Evolutionary conservation across 805 yeast genomes (phyloP), one percentile per base, ranked within the genome.

Genomic region (Scheffersomyces ergatensis): DNA sequence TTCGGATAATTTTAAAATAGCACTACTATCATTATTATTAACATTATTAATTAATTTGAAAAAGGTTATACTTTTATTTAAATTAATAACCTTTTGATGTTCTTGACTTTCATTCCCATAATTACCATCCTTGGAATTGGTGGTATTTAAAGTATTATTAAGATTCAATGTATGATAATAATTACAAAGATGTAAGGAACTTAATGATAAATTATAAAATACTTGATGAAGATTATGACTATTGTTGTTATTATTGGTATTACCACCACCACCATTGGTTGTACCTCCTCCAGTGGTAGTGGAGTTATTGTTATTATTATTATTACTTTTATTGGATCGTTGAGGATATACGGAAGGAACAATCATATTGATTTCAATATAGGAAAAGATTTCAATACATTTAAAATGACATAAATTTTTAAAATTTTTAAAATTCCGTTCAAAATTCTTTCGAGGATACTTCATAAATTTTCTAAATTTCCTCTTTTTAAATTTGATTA

Each of bases 1-100:
- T 42, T 65, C 70, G 38, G 51, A 52, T 29, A 63, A 37, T 40
- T 62, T 63, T 20, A 46, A 47, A 2, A 50, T 44, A 2, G 47
- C 42, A 31, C 43, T 40, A 15, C 47, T 43, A 19, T 46, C 53
- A 27, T 55, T 54, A 19, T 53, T 50, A 24, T 55, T 45, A 15
- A 55, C 58, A 23, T 58, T 38, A 39, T 60, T 54, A 15, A 65
- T 58, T 23, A 65, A 44, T 40, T 62, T 67, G 43, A 50, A 63
- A 39, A 50, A 62, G 8, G 65, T 53, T 18, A 65, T 54, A n/a
- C 64, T 53, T 32, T 57, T 52, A 29, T 59, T 45, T 20, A 63
- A 47, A 44, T 62, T 47, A 21, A 56, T 40, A 19, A 63, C 49
- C 38, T 61, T 61, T 30, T 63, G 67, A 39, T 63, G 65, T 31